phyloP scores from a whole-genome alignment of 1,139 yeast species.

The Meyerozyma carpophila region DNA sequence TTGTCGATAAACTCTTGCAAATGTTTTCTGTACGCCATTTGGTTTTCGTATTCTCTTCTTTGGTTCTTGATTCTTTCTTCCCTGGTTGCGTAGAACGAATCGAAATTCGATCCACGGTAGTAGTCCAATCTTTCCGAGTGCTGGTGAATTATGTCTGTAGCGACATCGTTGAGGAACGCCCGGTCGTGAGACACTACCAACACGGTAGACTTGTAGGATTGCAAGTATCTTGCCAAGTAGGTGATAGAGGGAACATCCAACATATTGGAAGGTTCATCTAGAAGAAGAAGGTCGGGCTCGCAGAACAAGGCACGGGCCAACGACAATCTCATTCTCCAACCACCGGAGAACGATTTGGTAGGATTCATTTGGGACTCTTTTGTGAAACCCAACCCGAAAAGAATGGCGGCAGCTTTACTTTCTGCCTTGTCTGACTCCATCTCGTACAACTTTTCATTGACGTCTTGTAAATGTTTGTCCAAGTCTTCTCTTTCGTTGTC shows the following conservation, averaged over 20 bases:
- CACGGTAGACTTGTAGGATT: constrained; percentile 86
- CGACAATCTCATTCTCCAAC: constrained; percentile 99
- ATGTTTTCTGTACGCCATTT: constrained; percentile 93
- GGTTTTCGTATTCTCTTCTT: constrained; percentile 91
- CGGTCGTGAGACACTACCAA: constrained; percentile 97
- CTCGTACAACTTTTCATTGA: constrained; percentile 75
- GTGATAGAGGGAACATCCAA: constrained; percentile 99
- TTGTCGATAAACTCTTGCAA: constrained; percentile 92
- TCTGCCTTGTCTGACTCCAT: constrained; percentile 98
- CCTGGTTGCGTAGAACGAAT: constrained; percentile 85
- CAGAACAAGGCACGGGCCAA: constrained; percentile 96
- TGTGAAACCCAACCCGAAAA: constrained; percentile 90
- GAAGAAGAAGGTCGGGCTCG: constrained; percentile 84
- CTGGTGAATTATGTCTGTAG: constrained; percentile 95
- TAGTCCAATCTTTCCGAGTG: constrained; percentile 95
- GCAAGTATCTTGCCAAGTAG: constrained; percentile 82
- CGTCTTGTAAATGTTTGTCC: constrained; percentile 69
- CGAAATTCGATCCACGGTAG: constrained; percentile 92
- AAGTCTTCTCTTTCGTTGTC: constrained; percentile 89
- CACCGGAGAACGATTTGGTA: constrained; percentile 94
- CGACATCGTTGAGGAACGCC: constrained; percentile 93
- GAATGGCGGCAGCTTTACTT: constrained; percentile 92
- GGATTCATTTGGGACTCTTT: constrained; percentile 77
- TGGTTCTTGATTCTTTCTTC: constrained; percentile 95
- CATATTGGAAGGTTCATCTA: constrained; percentile 99